A percentile compares a stretch with the other conserved stretches of the same genome.
These are phyloP conservation scores for Inga laurina DNA, from an alignment of 306 rosid species.

Conservation along the genomic window DNA sequence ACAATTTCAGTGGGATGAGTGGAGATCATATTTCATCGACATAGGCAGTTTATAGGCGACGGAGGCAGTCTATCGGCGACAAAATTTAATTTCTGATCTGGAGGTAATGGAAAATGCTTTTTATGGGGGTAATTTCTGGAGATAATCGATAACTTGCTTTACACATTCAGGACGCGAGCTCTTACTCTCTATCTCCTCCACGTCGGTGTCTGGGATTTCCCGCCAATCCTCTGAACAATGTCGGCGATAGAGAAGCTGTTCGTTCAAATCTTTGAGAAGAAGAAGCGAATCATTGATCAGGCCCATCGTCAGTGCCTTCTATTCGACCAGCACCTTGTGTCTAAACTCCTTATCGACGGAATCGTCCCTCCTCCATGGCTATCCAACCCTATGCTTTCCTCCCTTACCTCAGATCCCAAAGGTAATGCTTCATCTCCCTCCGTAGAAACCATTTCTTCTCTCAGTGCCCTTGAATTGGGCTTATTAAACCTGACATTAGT, in stretches of 20 bases:
- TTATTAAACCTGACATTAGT: neutral
- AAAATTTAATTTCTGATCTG: neutral
- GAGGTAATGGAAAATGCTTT: neutral
- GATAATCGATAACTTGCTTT: neutral
- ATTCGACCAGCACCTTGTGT: conserved; percentile 71
- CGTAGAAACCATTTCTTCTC: neutral
- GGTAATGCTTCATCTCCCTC: conserved; percentile 38
- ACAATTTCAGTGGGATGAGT: neutral
- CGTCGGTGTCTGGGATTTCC: neutral
- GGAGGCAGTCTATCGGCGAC: neutral
- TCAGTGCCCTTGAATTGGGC: neutral
- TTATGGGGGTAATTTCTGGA: neutral
- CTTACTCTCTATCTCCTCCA: neutral
- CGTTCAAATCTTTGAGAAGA: conserved; percentile 75
- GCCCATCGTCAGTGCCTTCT: conserved; percentile 65
- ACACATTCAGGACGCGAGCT: neutral
- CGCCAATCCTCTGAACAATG: conserved; percentile 35
- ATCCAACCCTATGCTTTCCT: conserved; percentile 36
- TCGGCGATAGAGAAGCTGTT: conserved; percentile 71
- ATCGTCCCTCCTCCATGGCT: conserved; percentile 84
- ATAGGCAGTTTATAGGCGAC: neutral
- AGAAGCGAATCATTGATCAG: conserved; percentile 66
- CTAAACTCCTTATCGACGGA: conserved; percentile 82
- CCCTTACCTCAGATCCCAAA: conserved; percentile 42
- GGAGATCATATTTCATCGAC: neutral